phyloP scores from a whole-genome alignment of 768 basidiomycete genomes.

The Auriscalpium vulgare region DNA sequence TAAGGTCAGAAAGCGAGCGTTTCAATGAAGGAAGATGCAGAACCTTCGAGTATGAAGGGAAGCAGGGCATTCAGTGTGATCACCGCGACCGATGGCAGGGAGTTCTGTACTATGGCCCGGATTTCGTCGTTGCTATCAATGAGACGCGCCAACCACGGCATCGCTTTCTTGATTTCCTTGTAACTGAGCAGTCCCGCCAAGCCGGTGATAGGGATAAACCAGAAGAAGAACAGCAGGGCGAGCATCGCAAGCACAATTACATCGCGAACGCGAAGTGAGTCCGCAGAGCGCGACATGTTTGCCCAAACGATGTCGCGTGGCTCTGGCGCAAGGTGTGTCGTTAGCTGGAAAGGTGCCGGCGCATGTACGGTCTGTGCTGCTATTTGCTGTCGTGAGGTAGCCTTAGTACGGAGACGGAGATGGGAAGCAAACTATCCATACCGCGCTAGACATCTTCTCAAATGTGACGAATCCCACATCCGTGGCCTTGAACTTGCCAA shows the following conservation, averaged over 20 bases:
- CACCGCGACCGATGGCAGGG: conserved; percentile 85
- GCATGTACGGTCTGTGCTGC: conserved; percentile 81
- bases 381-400: conserved; percentile 51
- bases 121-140: conserved; percentile 79
- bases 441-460: conserved; percentile 89
- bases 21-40: background rate
- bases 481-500: conserved; percentile 73
- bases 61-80: conserved; percentile 83
- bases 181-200: conserved; percentile 87
- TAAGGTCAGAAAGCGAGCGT: background rate
- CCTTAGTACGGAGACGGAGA: background rate
- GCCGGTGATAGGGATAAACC: conserved; percentile 85
- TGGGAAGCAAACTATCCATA: conserved; percentile 29
- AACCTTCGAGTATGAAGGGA: conserved; percentile 87
- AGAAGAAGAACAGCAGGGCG: conserved; percentile 74
- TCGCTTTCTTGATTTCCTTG: conserved; percentile 82
- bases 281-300: conserved; percentile 65
- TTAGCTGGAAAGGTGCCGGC: conserved; percentile 53
- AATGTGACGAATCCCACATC: conserved; percentile 93
- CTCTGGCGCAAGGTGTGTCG: conserved; percentile 79
- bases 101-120: conserved; percentile 88
- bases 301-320: conserved; percentile 95
- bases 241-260: conserved; percentile 64
- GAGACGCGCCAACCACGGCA: conserved; percentile 81
- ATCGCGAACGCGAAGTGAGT: conserved; percentile 56